Conservation (phyloP, 208 protist genomes). For the Novymonas esmeraldas region DNA sequence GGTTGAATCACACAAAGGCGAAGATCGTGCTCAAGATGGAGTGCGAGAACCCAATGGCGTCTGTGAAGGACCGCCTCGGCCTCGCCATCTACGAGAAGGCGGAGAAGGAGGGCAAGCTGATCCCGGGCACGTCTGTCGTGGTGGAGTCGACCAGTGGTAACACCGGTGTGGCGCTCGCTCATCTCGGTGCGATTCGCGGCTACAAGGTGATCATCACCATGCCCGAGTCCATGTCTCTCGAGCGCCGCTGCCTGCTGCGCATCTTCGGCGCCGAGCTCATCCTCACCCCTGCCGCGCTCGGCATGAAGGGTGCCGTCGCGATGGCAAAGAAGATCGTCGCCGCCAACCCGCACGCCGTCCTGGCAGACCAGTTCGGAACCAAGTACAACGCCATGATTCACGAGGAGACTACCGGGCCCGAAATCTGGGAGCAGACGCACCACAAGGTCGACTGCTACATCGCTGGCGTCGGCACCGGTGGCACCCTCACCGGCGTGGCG, state of each 20-base stretch:
- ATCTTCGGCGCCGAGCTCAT: constrained; percentile 91
- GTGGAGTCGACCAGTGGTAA: constrained; percentile 92
- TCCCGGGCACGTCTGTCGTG: constrained; percentile 80
- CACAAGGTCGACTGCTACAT: constrained; percentile 86
- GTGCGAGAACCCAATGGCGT: constrained; percentile 84
- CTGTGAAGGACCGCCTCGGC: constrained; percentile 89
- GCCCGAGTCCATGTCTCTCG: constrained; percentile 92
- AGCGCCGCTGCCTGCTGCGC: constrained; percentile 81
- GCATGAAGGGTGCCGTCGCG: constrained; percentile 87
- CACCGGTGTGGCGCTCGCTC: constrained; percentile 87
- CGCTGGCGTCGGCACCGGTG: constrained; percentile 89
- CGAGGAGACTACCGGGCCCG: constrained; percentile 90
- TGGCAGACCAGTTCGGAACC: constrained; percentile 89
- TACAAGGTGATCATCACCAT: constrained; percentile 92
- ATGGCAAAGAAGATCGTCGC: constrained; percentile 83
- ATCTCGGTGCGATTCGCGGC: constrained; percentile 77
- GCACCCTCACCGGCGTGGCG: constrained; percentile 80
- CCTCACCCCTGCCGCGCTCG: constrained; percentile 85
- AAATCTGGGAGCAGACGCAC: constrained; percentile 85
- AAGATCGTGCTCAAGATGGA: constrained; percentile 89
- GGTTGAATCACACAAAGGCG: constrained; percentile 74
- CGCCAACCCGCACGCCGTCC: constrained; percentile 71
- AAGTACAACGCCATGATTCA: constrained; percentile 89
- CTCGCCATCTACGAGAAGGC: constrained; percentile 83
- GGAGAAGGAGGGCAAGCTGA: constrained; percentile 79